phyloP scores from a whole-genome alignment of 2,329 filamentous ascomycete species.

The Zalaria sp. region DNA sequence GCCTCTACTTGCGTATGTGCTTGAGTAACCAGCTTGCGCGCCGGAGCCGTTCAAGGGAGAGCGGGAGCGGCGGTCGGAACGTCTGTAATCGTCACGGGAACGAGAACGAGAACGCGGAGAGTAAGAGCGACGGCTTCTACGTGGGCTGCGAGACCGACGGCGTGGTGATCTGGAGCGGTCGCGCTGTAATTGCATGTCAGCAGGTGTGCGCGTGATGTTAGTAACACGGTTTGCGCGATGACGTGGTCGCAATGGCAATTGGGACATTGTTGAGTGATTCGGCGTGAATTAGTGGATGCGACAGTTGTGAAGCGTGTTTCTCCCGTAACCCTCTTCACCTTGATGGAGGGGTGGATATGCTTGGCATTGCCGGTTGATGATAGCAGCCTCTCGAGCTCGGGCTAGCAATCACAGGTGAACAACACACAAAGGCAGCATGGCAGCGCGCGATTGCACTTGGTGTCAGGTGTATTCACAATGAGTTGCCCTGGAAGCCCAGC shows the following conservation, averaged over 20 bases:
- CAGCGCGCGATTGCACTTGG: too few species aligned
- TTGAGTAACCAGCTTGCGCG: constrained; percentile 57
- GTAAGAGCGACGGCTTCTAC: constrained; percentile 45
- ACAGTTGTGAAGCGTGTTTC: neutral
- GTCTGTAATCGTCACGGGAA: constrained; percentile 47
- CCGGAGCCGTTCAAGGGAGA: constrained; percentile 73
- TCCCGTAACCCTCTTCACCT: neutral
- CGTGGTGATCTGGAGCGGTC: constrained; percentile 65
- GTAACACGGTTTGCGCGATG: neutral
- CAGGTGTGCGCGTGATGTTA: neutral
- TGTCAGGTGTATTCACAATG: too few species aligned
- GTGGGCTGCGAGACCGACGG: constrained; percentile 38
- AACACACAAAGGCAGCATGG: too few species aligned
- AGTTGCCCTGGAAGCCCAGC: too few species aligned
- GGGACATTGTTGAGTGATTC: neutral
- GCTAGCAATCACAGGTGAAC: too few species aligned
- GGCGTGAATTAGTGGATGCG: neutral
- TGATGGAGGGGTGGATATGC: neutral
- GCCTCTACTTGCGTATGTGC: constrained; percentile 28
- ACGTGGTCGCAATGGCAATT: constrained; percentile 1
- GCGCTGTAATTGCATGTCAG: constrained; percentile 39
- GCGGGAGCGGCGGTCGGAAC: constrained; percentile 45
- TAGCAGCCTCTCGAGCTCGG: neutral
- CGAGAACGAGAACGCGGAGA: constrained; percentile 64
- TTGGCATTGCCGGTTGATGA: neutral